Evolutionary conservation across 495 filamentous ascomycete species (phyloP).

Genomic region (Lepraria neglecta): DNA sequence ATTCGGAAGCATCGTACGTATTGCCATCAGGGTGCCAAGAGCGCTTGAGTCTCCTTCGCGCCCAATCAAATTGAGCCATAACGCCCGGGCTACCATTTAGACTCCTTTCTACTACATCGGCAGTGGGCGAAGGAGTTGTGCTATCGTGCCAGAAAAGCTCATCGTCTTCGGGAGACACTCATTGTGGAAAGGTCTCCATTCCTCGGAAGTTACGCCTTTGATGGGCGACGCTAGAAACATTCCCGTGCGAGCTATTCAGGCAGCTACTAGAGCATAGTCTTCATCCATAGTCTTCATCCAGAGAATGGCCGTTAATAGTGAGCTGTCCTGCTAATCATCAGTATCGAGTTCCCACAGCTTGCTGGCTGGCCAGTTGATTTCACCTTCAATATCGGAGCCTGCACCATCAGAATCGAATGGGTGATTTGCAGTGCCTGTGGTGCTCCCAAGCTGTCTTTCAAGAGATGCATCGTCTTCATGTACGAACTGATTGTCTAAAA

Average conservation of each 20-base stretch:
- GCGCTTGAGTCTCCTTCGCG: not conserved
- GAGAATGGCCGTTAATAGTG: not conserved
- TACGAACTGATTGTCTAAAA: not conserved
- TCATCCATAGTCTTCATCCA: not conserved
- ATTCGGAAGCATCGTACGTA: too few species aligned
- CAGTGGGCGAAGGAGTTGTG: not conserved
- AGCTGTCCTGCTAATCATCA: not conserved
- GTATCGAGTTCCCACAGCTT: too few species aligned
- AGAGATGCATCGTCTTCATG: not conserved
- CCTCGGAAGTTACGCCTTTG: too few species aligned
- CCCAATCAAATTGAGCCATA: not conserved
- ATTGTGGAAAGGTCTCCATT: too few species aligned
- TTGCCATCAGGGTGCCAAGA: not conserved
- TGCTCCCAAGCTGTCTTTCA: not conserved
- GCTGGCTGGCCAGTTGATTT: not conserved
- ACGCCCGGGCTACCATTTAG: not conserved
- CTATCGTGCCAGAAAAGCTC: not conserved
- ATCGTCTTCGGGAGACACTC: not conserved
- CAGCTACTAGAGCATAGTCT: too few species aligned
- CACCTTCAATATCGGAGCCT: too few species aligned
- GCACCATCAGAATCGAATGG: not conserved
- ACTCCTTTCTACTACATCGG: not conserved
- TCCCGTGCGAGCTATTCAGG: too few species aligned
- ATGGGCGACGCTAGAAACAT: too few species aligned
- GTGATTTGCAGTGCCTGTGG: not conserved